Evolutionary conservation across 495 filamentous ascomycete species (phyloP), one percentile per base, ranked within the genome.

Genomic region (Aspergillus indologenus): DNA sequence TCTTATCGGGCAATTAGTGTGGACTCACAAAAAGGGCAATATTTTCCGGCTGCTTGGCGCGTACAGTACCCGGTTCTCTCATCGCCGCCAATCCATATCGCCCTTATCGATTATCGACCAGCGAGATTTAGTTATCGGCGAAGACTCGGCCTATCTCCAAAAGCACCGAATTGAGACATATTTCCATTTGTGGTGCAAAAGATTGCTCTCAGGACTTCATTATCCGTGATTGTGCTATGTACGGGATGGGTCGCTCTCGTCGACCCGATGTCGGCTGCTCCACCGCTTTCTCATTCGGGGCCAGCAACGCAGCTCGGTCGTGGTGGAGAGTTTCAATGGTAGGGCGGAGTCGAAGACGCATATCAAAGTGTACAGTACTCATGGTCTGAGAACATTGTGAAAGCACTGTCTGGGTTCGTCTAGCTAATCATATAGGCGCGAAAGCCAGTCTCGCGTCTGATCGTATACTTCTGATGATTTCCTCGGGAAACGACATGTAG

Each of bases 251-350:
- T 40, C 34, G 34, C 34, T 40, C 34, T 11, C 7, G 34, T 40
- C 34, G 26, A 40, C 34, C 34, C 34, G 34, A 40, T 40, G 34
- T 40, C 34, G 34, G 34, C 34, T 40, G 3, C 34, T 40, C 34
- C 34, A 40, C 34, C 34, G 34, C 34, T 40, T 40, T 2, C 34
- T 47, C 21, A 45, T 19, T 55, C 53, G 56, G 56, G 53, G 56
- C 48, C 45, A 2, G 34, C 34, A 11, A 8, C 12, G 2, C 12
- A 11, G 5, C 34, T 40, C 5, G 12, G 12, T 6, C 12, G 34
- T 9, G 12, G 12, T 40, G 34, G 5, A 4, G 26, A 40, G 34
- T 7, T 14, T 15, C 2, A 11, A 40, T 40, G 34, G 6, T 2
- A 40, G 34, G 7, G 5, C 5, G 5, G 34, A 40, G 12, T 40